Evolutionary conservation across 1,284 basidiomycete species (phyloP).

Genomic region (Takashimella koratensis): DNA sequence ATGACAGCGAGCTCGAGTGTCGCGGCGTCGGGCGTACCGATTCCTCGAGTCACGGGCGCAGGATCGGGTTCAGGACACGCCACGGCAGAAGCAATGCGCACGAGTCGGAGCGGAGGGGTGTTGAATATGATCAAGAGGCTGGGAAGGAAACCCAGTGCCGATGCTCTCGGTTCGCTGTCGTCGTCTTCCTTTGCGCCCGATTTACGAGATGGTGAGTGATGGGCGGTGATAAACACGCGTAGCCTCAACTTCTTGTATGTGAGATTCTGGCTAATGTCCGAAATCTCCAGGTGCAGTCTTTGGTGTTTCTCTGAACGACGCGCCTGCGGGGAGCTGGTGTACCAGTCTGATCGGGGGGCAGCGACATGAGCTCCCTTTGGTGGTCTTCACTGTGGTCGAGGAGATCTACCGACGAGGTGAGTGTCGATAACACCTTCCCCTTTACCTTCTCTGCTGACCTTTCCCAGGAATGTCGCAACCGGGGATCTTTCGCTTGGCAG

Average conservation of each 20-base stretch:
- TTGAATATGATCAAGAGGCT: slow-evolving; percentile 22
- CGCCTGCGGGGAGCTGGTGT: slow-evolving; percentile 37
- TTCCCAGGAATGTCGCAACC: slow-evolving; percentile 39
- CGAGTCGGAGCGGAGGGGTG: slow-evolving; percentile 14
- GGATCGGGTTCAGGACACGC: background rate
- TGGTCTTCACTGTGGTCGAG: slow-evolving; percentile 43
- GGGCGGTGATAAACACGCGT: too few relatives aligned
- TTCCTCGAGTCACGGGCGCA: background rate
- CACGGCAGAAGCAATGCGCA: background rate
- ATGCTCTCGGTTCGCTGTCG: background rate
- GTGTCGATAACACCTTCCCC: too few relatives aligned
- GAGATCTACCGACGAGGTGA: slow-evolving; percentile 47
- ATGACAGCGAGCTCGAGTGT: background rate
- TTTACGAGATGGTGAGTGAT: background rate
- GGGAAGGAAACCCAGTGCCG: slow-evolving; percentile 8
- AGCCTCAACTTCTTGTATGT: too few relatives aligned
- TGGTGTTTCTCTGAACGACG: slow-evolving; percentile 27
- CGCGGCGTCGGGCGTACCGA: background rate
- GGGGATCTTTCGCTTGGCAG: slow-evolving; percentile 40
- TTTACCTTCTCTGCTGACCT: background rate
- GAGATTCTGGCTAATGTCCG: too few relatives aligned
- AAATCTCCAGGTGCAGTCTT: slow-evolving; percentile 35
- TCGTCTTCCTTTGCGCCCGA: background rate
- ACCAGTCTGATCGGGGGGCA: slow-evolving; percentile 43
- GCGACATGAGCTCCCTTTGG: slow-evolving; percentile 42